Percentiles rank a stretch among this genome's conserved stretches.
These are phyloP conservation scores for Cladorrhinum samala DNA, from an alignment of 495 filamentous ascomycete species.

Conservation along the genomic window DNA sequence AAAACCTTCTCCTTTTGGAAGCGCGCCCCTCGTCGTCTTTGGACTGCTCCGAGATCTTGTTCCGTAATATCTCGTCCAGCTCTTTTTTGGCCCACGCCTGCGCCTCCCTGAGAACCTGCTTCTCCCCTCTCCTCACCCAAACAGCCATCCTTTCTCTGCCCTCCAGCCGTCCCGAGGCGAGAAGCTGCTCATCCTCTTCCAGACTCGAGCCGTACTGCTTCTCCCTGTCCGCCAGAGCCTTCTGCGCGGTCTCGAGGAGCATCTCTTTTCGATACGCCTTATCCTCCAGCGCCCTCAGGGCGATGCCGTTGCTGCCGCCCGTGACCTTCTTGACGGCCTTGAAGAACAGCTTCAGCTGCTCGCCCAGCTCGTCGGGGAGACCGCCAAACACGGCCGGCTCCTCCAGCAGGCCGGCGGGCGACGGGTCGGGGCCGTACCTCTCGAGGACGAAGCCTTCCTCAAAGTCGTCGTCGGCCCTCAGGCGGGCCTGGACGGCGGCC, in stretches of 20 bases:
- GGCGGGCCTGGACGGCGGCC: conserved; percentile 26
- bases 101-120: conserved; percentile 55
- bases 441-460: conserved; percentile 44
- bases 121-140: conserved; percentile 75
- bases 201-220: conserved; percentile 58
- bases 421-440: conserved; percentile 33
- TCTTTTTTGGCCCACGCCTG: conserved; percentile 14
- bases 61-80: conserved; percentile 9
- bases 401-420: conserved; percentile 27
- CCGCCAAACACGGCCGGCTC: conserved; percentile 26
- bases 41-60: background rate
- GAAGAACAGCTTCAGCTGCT: conserved; percentile 34
- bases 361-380: conserved; percentile 32
- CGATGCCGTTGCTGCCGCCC: conserved; percentile 8
- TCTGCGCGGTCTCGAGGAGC: conserved; percentile 31
- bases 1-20: conserved; percentile 20
- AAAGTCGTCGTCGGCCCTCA: conserved; percentile 31
- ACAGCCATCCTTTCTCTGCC: conserved; percentile 55
- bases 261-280: conserved; percentile 35
- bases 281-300: conserved; percentile 28
- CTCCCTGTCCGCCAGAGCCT: conserved; percentile 37
- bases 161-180: conserved; percentile 33
- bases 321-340: conserved; percentile 37
- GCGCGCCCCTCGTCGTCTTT: conserved; percentile 13
- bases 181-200: conserved; percentile 53